Conservation (phyloP, 75 land plant genomes). For the Selaginella tamariscina region DNA sequence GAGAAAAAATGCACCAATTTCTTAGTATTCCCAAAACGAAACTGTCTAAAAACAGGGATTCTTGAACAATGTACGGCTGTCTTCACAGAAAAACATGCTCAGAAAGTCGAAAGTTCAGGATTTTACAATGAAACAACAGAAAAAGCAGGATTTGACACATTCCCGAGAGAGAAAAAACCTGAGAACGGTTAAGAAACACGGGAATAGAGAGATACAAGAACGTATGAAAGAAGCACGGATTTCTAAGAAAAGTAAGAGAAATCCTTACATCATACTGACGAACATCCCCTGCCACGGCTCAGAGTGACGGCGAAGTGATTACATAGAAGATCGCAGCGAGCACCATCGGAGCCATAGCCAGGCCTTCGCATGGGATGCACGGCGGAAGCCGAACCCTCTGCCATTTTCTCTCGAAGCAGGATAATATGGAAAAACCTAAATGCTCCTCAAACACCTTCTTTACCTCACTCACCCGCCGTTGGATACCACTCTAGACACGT, state of each 20-base stretch:
- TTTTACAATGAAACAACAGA: constrained; percentile 2
- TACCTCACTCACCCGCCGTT: no score
- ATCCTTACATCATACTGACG: constrained; percentile 65
- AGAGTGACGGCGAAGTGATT: constrained; percentile 62
- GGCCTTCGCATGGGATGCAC: constrained; percentile 36
- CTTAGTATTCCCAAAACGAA: no score
- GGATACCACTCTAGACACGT: no score
- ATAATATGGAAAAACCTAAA: no score
- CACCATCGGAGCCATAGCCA: constrained; percentile 41
- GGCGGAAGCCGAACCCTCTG: no score
- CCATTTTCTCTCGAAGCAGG: no score
- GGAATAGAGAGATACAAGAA: no score
- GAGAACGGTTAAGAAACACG: background rate
- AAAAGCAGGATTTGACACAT: constrained; percentile 9
- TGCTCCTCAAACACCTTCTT: no score
- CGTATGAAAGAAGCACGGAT: no score
- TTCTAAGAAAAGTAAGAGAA: background rate
- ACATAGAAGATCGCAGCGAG: constrained; percentile 28
- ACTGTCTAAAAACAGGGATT: background rate
- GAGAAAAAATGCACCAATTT: no score
- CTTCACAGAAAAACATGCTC: constrained; percentile 8
- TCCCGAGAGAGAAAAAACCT: background rate
- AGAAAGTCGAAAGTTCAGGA: background rate
- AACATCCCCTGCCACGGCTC: constrained; percentile 33
- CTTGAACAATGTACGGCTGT: background rate